A percentile compares a stretch with the other conserved stretches of the same genome.
Conservation (phyloP, 2,329 filamentous ascomycete genomes). For the Tolypocladium ophioglossoides region DNA sequence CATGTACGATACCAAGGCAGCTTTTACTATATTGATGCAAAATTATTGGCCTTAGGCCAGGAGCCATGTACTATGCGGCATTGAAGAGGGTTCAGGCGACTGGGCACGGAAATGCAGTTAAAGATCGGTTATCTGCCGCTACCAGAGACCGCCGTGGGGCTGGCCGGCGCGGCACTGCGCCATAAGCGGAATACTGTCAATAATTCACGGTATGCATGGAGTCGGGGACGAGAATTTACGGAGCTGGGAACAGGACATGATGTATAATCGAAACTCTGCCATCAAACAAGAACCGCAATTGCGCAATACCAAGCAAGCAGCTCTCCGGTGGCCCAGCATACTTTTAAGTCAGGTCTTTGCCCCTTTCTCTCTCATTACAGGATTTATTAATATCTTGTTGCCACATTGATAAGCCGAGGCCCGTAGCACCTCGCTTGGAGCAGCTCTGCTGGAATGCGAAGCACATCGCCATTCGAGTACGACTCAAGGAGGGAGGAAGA, state of each 20-base stretch:
- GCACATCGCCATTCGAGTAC: background rate
- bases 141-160: background rate
- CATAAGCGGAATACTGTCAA: background rate
- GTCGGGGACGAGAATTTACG: too few species aligned
- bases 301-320: background rate
- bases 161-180: background rate
- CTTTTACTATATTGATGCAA: background rate
- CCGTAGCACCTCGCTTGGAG: background rate
- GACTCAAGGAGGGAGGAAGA: background rate
- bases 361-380: background rate
- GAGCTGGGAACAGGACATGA: background rate
- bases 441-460: background rate
- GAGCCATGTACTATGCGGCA: background rate
- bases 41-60: too few species aligned
- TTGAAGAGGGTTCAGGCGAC: background rate
- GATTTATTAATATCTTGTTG: background rate
- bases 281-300: background rate
- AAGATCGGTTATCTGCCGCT: background rate
- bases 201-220: background rate
- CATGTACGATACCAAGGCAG: background rate
- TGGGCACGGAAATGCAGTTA: background rate
- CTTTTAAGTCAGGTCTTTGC: background rate
- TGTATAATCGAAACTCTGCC: background rate
- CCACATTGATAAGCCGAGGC: background rate
- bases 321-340: background rate